Percentiles rank a stretch among this genome's conserved stretches.
These are phyloP conservation scores for Alternaria atra DNA, from an alignment of 2,329 filamentous ascomycete genomes.

Conservation along the genomic window DNA sequence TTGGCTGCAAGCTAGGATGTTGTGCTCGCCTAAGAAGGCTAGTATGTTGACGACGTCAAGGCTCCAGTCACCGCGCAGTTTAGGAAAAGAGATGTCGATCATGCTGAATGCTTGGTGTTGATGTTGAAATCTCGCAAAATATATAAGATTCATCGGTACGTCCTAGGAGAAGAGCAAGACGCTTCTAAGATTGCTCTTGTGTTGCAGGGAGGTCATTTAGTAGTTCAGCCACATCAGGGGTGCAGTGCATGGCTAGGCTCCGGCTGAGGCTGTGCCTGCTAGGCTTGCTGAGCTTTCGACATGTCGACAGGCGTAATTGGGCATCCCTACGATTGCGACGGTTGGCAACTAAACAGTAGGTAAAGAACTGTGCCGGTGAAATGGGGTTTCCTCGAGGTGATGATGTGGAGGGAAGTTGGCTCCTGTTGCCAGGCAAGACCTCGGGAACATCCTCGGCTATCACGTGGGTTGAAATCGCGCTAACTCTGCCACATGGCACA, in stretches of 20 bases:
- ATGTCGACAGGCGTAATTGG: no score
- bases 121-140: not conserved
- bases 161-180: not conserved
- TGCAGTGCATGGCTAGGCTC: not conserved
- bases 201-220: not conserved
- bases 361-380: no score
- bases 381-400: no score
- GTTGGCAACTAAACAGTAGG: no score
- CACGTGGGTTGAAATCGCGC: no score
- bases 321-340: no score
- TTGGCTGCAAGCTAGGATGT: conserved; percentile 1
- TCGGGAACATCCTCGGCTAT: no score
- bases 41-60: conserved; percentile 5
- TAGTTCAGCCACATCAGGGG: not conserved
- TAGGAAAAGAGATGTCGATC: not conserved
- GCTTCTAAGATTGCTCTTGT: not conserved
- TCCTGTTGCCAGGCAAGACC: no score
- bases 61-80: not conserved
- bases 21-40: conserved; percentile 7
- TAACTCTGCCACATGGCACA: no score
- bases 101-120: not conserved
- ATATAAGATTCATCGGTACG: not conserved
- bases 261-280: no score
- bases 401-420: no score
- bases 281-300: no score